Conservation (phyloP, 1,284 basidiomycete species). For the Cryptococcus sp. region DNA sequence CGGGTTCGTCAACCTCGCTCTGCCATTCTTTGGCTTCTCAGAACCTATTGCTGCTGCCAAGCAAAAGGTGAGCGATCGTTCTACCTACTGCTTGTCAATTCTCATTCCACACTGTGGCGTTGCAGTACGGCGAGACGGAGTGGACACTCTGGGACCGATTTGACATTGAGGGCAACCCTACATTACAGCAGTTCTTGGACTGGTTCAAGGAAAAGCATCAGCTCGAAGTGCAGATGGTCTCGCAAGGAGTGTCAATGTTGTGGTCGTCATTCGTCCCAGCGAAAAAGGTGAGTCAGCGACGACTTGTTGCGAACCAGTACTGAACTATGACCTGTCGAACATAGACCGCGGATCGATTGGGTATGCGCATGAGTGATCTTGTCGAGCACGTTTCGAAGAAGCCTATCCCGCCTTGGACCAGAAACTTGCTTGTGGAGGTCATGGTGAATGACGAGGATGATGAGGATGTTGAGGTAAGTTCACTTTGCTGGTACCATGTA, state of each 20-base stretch:
- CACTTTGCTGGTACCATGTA: background rate
- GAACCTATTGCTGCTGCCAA: constrained; percentile 94
- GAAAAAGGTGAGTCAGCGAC: constrained; percentile 70
- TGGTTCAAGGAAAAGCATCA: constrained; percentile 85
- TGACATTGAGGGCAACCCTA: constrained; percentile 86
- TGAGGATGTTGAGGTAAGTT: constrained; percentile 59
- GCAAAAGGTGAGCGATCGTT: constrained; percentile 60
- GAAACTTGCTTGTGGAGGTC: constrained; percentile 86
- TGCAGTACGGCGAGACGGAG: constrained; percentile 72
- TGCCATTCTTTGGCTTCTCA: constrained; percentile 99
- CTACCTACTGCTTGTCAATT: background rate
- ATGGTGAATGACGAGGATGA: constrained; percentile 89
- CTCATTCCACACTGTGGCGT: background rate
- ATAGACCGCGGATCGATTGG: constrained; percentile 80
- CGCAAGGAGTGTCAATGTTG: constrained; percentile 95
- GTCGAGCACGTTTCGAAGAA: constrained; percentile 95
- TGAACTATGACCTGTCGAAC: background rate
- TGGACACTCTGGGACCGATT: constrained; percentile 99
- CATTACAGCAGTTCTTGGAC: constrained; percentile 79
- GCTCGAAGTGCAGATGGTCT: constrained; percentile 92
- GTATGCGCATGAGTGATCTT: constrained; percentile 85
- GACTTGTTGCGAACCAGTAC: background rate
- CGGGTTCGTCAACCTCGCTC: constrained; percentile 94
- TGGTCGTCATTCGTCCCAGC: constrained; percentile 91
- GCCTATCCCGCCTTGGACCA: constrained; percentile 74